These are phyloP conservation scores for Colletotrichum sp. DNA, from an alignment of 2,329 filamentous ascomycete genomes.

Conservation along the genomic window DNA sequence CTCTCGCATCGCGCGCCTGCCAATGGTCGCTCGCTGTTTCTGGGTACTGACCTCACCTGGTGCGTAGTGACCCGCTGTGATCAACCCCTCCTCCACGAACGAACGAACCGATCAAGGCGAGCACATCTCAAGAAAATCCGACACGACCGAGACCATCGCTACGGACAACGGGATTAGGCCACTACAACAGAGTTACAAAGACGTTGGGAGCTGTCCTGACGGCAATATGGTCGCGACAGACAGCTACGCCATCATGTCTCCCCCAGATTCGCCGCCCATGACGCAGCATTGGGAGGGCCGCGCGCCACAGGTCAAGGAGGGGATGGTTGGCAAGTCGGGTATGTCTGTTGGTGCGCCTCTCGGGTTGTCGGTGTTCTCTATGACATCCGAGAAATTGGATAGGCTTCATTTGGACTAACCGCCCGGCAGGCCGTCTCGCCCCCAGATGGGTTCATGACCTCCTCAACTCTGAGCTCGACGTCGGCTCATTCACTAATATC, in stretches of 20 bases:
- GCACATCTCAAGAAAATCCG: neutral
- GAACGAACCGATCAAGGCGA: neutral
- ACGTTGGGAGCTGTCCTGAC: neutral
- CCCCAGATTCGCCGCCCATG: neutral
- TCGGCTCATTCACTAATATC: slow-evolving; percentile 29
- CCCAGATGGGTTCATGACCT: slow-evolving; percentile 47
- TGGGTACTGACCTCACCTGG: neutral
- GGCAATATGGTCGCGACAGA: neutral
- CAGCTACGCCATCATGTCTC: neutral
- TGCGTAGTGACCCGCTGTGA: neutral
- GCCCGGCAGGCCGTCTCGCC: slow-evolving; percentile 32
- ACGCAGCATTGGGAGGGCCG: slow-evolving; percentile 14
- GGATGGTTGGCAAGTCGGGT: slow-evolving; percentile 16
- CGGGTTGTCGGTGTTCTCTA: neutral
- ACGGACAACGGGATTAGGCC: neutral
- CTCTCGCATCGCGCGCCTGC: neutral
- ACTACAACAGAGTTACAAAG: neutral
- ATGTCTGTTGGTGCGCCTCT: neutral
- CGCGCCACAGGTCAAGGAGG: neutral
- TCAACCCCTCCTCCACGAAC: neutral
- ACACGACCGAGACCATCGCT: neutral
- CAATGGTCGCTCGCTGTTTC: neutral
- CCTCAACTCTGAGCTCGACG: slow-evolving; percentile 39
- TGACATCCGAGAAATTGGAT: neutral
- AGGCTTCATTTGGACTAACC: neutral